Base-by-base conservation (phyloP, 2,329 filamentous ascomycete genomes). In the Zymoseptoria crescenta region DNA sequence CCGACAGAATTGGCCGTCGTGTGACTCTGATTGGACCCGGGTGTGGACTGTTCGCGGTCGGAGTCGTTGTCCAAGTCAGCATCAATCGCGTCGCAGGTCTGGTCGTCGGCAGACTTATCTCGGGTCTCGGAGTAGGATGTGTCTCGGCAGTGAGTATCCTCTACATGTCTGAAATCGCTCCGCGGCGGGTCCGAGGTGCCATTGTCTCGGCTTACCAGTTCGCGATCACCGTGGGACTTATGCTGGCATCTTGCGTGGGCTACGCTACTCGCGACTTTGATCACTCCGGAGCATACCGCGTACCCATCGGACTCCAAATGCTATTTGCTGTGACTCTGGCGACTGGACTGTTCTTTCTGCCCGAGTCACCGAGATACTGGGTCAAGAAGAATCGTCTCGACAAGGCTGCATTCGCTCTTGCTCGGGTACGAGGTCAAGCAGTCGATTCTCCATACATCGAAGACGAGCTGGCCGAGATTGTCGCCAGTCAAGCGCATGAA, bases 401-500 rank as follows among this genome's bases (percentile, higher is more conserved):
- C 49, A 73, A 79, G 55, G 91, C 91, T n/a, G 81, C 84, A 57
- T 63, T 75, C 2, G 79, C 84, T 10, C 81, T 96, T 2, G 77
- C 84, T 54, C 83, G 82, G 57, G 83, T 96, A 27, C 88, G 91
- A 70, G 89, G 88, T 61, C 88, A 95, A 77, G 81, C 87, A 50
- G 69, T 76, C 57, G 83, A 88, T 54, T 93, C 88, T 4, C 82
- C 87, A 58, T 90, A 83, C 73, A 87, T 96, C 74, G 83, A 87
- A 74, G 79, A 84, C 64, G 91, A 96, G 76, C 81, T 96, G 28
- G 83, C 87, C 27, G 91, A 96, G 77, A 91, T 96, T 64, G 82
- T 94, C 60, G 91, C 91, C 77, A 96, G 96, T 80, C 85, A 91
- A 76, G 88, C 89, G 75, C 91, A 92, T 71, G 91, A 96, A 79